Base-by-base conservation (phyloP, 371 early-diverging fungal genomes). In the Lichtheimia ramosa region DNA sequence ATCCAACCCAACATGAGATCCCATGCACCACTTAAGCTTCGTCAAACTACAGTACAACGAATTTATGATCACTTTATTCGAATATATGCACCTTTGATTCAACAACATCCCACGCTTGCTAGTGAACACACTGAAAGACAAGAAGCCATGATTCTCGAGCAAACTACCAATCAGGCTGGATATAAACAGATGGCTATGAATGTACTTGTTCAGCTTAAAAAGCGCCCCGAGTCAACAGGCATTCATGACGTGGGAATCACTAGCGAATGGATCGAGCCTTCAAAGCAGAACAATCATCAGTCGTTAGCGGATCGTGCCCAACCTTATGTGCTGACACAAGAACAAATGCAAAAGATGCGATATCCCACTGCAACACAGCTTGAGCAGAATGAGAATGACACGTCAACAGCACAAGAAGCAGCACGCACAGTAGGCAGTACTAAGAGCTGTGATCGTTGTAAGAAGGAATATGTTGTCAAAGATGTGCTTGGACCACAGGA, bases 381-480 rank as follows among this genome's bases (percentile, higher is more conserved):
- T 0, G 43, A 63, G n/a, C 16, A 18, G n/a, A n/a, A 0, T 5
- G 12, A 7, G 46, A 8, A 20, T 46, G 46, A 46, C 7, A 28
- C 28, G 15, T 48, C n/a, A 43, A 51, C 16, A 48, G 14, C 10
- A 1, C 25, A 52, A 25, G 48, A 23, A 20, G 39, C 28, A 28
- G 56, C 8, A 43, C 49, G 15, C 5, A 43, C 61, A 1, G 39
- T 73, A 7, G 80, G 75, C 3, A 53, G 59, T 0, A 50, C 53
- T 3, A 69, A 64, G 28, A 52, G 14, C 4, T 85, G 85, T 46
- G 82, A 83, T 41, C 73, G 85, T 28, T 85, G 85, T 41, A 70
- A 77, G 43, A 59, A 68, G 18, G 51, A 67, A 10, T 85, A 76
- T 56, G 59, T 67, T 6, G 71, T 81, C 10, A 74, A 71, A 24